Base-by-base conservation (phyloP, 495 filamentous ascomycete species). In the Friedmanniomyces simplex region DNA sequence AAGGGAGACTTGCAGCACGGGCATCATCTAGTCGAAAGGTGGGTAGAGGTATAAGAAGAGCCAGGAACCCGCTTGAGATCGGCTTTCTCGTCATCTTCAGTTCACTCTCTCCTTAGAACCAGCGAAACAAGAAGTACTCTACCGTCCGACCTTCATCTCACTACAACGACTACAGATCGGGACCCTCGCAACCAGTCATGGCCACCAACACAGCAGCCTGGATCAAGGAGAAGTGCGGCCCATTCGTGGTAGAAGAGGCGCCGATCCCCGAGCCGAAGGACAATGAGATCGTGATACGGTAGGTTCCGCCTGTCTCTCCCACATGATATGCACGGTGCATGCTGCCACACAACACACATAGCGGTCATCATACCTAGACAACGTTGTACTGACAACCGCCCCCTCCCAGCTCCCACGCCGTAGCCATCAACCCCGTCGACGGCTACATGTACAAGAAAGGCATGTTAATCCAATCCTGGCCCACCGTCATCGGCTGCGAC, bases 401-500 rank as follows among this genome's bases (percentile, higher is more conserved):
- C n/a, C n/a, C n/a, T n/a, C n/a, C 18, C 24, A 37, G 34, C 34
- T 37, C 34, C 34, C 34, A 16, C 16, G 73, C 72, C 20, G 42
- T 74, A 13, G 73, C 71, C 14, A 59, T 74, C 55, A 76, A 76
- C 62, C 73, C 77, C n/a, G 62, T 78, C 52, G 81, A 82, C 59
- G 73, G 69, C 59, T 66, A 66, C 36, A 65, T 73, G 24, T 75
- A 81, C 63, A 52, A 54, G 16, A 58, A 30, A 2, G 68, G 66
- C 26, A 56, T 60, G 10, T 26, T 63, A 1, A 37, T 69, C 48
- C 64, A 66, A 43, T 68, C 67, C 1, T 81, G 77, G 45, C 80
- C 80, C 0, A 58, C 64, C 25, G 68, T 82, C 46, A 66, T 82
- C 1, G 81, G 82, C 32, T 63, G 63, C 54, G 83, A 85, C 59